These are phyloP conservation scores for Scheffersomyces parashehatae DNA, from an alignment of 1,139 yeast species.

Conservation along the genomic window DNA sequence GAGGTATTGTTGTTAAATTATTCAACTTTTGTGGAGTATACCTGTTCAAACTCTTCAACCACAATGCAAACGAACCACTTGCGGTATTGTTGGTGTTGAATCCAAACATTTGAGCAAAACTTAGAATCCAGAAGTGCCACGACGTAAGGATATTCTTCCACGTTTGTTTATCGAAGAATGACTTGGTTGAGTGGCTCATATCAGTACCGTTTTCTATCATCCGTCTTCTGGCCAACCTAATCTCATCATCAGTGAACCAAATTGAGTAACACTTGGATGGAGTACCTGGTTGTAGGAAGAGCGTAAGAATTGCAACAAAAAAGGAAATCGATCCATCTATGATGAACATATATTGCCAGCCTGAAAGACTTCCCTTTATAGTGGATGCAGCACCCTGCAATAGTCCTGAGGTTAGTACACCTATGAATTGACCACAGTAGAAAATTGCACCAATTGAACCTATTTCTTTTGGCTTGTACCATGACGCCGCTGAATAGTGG, in stretches of 20 bases:
- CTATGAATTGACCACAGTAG: conserved; percentile 31
- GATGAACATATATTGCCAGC: conserved; percentile 35
- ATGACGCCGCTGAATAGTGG: conserved; percentile 24
- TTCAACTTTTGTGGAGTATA: conserved; percentile 42
- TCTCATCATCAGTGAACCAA: conserved; percentile 31
- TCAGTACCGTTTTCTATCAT: conserved; percentile 27
- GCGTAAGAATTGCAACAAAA: conserved; percentile 24
- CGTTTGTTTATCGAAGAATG: conserved; percentile 22
- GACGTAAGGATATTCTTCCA: conserved; percentile 24
- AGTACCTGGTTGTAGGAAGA: conserved; percentile 31
- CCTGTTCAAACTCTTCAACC: conserved; percentile 48
- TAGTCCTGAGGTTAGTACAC: conserved; percentile 30
- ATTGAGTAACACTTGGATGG: conserved; percentile 29
- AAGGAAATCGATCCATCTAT: conserved; percentile 29
- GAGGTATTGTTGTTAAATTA: conserved; percentile 42
- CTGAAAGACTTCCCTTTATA: conserved; percentile 16
- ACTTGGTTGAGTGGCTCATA: conserved; percentile 16
- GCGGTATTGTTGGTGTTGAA: conserved; percentile 40
- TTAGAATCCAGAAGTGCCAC: conserved; percentile 26
- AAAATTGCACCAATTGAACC: conserved; percentile 27
- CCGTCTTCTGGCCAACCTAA: conserved; percentile 23
- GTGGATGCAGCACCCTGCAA: conserved; percentile 26
- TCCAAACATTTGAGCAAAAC: conserved; percentile 20
- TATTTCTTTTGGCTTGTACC: conserved; percentile 28
- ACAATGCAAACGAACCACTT: conserved; percentile 44